Evolutionary conservation across 176 grass and related monocot genomes (phyloP), one percentile per base, ranked within the genome.

Genomic region (Rhipidocladum racemiflorum): DNA sequence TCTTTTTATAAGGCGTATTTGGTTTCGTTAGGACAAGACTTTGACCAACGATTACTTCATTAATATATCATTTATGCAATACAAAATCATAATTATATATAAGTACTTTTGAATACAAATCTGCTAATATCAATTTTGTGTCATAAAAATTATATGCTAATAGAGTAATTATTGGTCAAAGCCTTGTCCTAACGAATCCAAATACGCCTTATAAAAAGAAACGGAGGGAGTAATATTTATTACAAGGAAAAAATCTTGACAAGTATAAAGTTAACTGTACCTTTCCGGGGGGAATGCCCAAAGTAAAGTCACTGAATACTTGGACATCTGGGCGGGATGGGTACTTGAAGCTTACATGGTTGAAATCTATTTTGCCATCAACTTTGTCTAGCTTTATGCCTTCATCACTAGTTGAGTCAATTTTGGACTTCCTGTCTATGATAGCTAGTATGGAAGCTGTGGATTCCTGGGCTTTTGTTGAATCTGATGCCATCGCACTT

Each of bases 341-440:
- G 48, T 92, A 95, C 61, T 83, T 93, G 78, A 93, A 93, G 88
- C 44, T 88, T 53, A 93, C 78, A 70, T 88, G 72, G 2, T 68
- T 87, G 36, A 93, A 88, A 44, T 88, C 62, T 50, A 92, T 85
- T 12, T 86, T 82, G 13, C 93, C 93, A 44, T 44, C 72, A 24
- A 92, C 65, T 67, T 72, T 69, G 28, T 86, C 80, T 32, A 89
- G 35, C n/a, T 84, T 76, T 35, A 85, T 64, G 12, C 89, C 87
- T 69, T 89, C 80, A 56, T 89, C 61, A 69, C 67, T 53, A 9
- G 44, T 88, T 4, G 92, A 85, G 65, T 94, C 82, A 49, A 94
- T 89, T 83, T 85, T 91, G 68, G 92, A 79, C 65, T 78, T 82
- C 60, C 81, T 83, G 9, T 94, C 89, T 73, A 91, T 66, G 20